A percentile compares a stretch with the other conserved stretches of the same genome.
Evolutionary conservation across 2,329 filamentous ascomycete genomes (phyloP).

Genomic region (Talaromyces atroroseus): DNA sequence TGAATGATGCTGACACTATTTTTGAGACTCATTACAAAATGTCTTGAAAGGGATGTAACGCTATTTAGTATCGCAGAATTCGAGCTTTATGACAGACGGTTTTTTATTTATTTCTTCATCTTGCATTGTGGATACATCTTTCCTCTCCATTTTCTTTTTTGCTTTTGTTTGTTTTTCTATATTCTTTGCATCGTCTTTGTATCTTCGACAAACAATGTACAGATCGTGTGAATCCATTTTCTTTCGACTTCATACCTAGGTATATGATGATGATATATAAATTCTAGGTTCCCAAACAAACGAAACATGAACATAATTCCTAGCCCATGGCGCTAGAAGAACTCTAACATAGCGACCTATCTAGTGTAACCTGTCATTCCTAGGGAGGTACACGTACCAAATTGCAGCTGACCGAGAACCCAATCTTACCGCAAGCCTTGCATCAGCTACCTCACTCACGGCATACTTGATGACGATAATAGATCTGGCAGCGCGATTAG

Average conservation of each 20-base stretch:
- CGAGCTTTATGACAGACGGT: background rate
- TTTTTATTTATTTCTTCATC: background rate
- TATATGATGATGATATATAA: background rate
- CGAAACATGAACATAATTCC: too few species aligned
- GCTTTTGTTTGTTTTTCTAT: background rate
- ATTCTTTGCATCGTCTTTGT: background rate
- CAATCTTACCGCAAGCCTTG: too few species aligned
- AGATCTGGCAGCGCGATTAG: too few species aligned
- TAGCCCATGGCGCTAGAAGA: too few species aligned
- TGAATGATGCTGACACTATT: conserved; percentile 10
- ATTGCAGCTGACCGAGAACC: too few species aligned
- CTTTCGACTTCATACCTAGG: background rate
- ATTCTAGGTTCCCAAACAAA: too few species aligned
- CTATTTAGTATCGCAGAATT: background rate
- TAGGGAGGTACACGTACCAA: too few species aligned
- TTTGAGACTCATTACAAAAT: background rate
- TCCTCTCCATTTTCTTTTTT: background rate
- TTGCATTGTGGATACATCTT: background rate
- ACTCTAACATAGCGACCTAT: too few species aligned
- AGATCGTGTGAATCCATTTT: background rate
- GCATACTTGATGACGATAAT: too few species aligned
- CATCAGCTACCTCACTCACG: too few species aligned
- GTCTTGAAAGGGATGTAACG: background rate
- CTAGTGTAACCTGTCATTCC: too few species aligned
- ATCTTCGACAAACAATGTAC: background rate